A percentile compares a stretch with the other conserved stretches of the same genome.
phyloP scores from a whole-genome alignment of 2,329 filamentous ascomycete genomes.

The Colletotrichum orchidophilum region DNA sequence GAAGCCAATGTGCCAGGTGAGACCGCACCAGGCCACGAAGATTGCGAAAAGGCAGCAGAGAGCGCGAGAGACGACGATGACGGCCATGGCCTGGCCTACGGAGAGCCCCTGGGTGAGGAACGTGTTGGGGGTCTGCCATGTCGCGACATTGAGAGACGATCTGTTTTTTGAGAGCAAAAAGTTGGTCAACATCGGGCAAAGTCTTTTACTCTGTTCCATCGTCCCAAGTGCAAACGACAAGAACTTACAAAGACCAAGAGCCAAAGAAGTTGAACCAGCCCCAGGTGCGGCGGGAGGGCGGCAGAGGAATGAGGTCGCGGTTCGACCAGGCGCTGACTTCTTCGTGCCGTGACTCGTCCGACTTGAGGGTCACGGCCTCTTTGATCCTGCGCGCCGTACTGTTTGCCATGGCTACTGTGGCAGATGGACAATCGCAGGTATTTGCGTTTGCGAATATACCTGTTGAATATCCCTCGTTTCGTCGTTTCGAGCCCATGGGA shows the following conservation, averaged over 20 bases:
- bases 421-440: too few species aligned
- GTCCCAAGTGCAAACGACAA: too few species aligned
- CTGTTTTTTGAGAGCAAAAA: not conserved
- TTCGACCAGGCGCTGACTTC: constrained; percentile 60
- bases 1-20: constrained; percentile 61
- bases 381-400: constrained; percentile 37
- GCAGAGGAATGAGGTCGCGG: constrained; percentile 48
- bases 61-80: constrained; percentile 54
- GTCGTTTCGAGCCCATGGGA: not conserved
- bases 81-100: constrained; percentile 55
- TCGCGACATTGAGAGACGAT: constrained; percentile 49
- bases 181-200: not conserved
- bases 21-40: constrained; percentile 56
- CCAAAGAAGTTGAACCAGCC: constrained; percentile 56
- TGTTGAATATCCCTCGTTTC: too few species aligned
- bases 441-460: too few species aligned
- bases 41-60: constrained; percentile 53
- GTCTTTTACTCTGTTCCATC: too few species aligned
- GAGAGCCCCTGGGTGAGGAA: constrained; percentile 58
- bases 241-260: constrained; percentile 49
- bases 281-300: constrained; percentile 56
- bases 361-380: constrained; percentile 46
- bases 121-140: constrained; percentile 58
- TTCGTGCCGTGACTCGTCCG: constrained; percentile 51
- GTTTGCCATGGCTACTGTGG: not conserved